phyloP scores from a whole-genome alignment of 306 rosid genomes.

The Pyrus communis region DNA sequence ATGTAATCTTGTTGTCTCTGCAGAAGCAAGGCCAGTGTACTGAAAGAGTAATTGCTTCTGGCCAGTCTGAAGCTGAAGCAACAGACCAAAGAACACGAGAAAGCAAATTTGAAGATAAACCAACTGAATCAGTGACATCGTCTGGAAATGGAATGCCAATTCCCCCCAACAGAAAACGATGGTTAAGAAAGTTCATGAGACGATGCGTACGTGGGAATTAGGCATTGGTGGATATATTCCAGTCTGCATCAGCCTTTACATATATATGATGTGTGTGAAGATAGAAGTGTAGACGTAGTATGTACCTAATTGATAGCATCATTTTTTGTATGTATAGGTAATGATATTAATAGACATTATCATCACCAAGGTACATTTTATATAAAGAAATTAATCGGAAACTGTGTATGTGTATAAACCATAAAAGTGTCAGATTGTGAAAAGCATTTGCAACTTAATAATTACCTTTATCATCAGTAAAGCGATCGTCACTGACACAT shows the following conservation, averaged over 20 bases:
- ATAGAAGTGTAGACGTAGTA: neutral
- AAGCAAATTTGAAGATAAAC: neutral
- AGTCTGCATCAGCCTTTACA: neutral
- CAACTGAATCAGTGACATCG: neutral
- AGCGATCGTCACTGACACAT: too few species aligned
- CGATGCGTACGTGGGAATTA: neutral
- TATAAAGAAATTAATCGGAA: too few species aligned
- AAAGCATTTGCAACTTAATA: too few species aligned
- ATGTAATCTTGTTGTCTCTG: neutral
- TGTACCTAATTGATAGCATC: too few species aligned
- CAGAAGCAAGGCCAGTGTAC: neutral
- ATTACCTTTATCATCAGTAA: too few species aligned
- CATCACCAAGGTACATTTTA: too few species aligned
- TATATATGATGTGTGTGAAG: neutral
- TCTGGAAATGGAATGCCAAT: neutral
- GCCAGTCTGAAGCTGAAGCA: neutral
- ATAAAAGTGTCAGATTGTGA: too few species aligned
- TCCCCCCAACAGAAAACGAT: neutral
- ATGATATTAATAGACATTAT: too few species aligned
- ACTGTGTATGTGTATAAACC: too few species aligned
- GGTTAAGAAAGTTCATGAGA: neutral
- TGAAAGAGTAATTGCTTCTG: neutral
- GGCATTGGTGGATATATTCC: too few species aligned
- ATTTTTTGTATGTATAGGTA: neutral
- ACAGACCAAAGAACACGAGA: neutral